Base-by-base conservation (phyloP, 352 stramenopile species). In the Globisporangium okanoganense region DNA sequence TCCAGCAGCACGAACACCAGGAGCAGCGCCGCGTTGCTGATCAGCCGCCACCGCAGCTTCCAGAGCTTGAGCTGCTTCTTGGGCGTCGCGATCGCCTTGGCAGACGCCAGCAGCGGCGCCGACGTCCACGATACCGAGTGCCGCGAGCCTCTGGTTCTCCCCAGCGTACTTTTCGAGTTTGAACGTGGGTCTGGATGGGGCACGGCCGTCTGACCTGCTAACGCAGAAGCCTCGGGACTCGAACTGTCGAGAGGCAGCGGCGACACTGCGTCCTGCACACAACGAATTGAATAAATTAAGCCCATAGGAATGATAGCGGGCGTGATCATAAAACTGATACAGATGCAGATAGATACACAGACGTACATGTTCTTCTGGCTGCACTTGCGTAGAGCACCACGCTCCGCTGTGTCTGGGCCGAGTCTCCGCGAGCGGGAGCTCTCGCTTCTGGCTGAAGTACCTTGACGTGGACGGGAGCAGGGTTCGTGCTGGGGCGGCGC, bases 1-100 rank as follows among this genome's bases (percentile, higher is more conserved):
- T 74, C 67, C 22, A 67, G 33, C 29, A 65, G 40, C 8, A 65
- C 29, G 22, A 65, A 44, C 13, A 35, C 20, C 14, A 56, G 0
- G 31, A 65, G 54, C 7, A 54, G 20, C 27, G n/a, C 60, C 13
- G 50, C 31, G 35, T 65, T 65, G 40, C 16, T 54, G 20, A 61
- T 18, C n/a, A 65, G 44, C 6, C 51, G 40, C 8, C 59, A 51
- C 2, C 51, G 41, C 22, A 65, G 60, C n/a, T 48, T 59, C 60
- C 60, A 65, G 20, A 36, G 18, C 13, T 51, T 48, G 9, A 49
- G 33, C 2, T 49, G 36, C 40, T 59, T 53, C 14, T 49, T 56
- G 2, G 59, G 50, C 5, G 59, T 60, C 31, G 59, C 50, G 22
- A 65, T 65, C 13, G 59, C 59, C 25, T 22, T 60, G 6, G 50